Percentiles rank a stretch among this genome's conserved stretches.
phyloP scores from a whole-genome alignment of 2,329 filamentous ascomycete species.

The Aspergillus pseudotamarii region DNA sequence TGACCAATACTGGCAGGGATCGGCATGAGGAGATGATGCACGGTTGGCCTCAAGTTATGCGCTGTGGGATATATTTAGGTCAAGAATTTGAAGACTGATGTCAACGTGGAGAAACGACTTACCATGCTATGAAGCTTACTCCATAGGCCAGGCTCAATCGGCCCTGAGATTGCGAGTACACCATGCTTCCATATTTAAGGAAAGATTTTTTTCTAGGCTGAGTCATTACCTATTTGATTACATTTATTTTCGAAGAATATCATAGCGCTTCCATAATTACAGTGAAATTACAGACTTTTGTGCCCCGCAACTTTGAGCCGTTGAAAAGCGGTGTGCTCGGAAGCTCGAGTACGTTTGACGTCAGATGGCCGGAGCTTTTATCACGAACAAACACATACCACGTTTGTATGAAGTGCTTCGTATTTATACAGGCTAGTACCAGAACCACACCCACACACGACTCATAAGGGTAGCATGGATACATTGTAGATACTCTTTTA shows the following conservation, averaged over 20 bases:
- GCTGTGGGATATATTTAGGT: neutral
- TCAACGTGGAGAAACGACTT: neutral
- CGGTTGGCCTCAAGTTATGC: neutral
- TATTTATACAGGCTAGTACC: neutral
- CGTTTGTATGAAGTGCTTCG: neutral
- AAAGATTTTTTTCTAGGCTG: neutral
- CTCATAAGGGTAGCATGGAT: neutral
- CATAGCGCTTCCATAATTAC: neutral
- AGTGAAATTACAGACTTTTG: neutral
- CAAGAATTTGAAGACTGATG: neutral
- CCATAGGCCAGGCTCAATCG: neutral
- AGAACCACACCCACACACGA: neutral
- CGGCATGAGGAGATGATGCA: neutral
- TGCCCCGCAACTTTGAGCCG: neutral
- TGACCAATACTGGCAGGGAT: neutral
- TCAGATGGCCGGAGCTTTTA: constrained; percentile 23
- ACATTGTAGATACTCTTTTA: neutral
- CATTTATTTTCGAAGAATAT: neutral
- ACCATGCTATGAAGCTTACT: neutral
- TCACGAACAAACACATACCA: neutral
- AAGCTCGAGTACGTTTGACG: constrained; percentile 17
- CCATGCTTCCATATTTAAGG: neutral
- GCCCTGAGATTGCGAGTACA: too few relatives aligned
- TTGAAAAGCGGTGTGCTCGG: constrained; percentile 23
- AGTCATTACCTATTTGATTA: neutral